Conservation (phyloP, 2,329 filamentous ascomycete species). For the Fusarium sp. region DNA sequence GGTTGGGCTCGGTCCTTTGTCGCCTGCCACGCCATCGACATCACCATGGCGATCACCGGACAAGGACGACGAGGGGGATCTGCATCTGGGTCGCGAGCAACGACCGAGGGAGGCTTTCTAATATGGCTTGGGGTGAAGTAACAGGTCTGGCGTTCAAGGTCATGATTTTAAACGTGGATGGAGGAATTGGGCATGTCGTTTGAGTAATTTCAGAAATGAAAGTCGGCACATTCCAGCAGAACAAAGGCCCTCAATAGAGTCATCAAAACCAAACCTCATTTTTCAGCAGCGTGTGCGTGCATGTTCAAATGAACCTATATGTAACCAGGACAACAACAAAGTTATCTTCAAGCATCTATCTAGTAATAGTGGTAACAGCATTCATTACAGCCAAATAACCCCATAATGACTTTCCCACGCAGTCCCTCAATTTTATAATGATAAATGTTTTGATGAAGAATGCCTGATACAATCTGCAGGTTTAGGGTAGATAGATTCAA, state of each 20-base stretch:
- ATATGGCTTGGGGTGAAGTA: neutral
- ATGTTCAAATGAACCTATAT: neutral
- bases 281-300: neutral
- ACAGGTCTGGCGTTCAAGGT: constrained; percentile 35
- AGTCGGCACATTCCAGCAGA: neutral
- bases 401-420: too few species aligned
- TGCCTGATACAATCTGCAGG: neutral
- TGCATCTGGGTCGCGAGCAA: constrained; percentile 46
- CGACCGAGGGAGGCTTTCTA: constrained; percentile 49
- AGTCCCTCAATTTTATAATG: too few species aligned
- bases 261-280: neutral
- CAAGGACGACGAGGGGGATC: constrained; percentile 46
- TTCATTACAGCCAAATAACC: too few species aligned
- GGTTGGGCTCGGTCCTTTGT: constrained; percentile 43
- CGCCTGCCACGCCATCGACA: constrained; percentile 40
- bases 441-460: neutral
- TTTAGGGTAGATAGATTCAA: neutral
- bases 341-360: too few species aligned
- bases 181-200: neutral
- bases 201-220: neutral
- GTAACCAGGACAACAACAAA: neutral
- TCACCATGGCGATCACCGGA: constrained; percentile 43
- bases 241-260: neutral
- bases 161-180: neutral
- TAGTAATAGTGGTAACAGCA: too few species aligned